Conservation (phyloP, 257 asterid species). For the Paraleonurus japonicus region DNA sequence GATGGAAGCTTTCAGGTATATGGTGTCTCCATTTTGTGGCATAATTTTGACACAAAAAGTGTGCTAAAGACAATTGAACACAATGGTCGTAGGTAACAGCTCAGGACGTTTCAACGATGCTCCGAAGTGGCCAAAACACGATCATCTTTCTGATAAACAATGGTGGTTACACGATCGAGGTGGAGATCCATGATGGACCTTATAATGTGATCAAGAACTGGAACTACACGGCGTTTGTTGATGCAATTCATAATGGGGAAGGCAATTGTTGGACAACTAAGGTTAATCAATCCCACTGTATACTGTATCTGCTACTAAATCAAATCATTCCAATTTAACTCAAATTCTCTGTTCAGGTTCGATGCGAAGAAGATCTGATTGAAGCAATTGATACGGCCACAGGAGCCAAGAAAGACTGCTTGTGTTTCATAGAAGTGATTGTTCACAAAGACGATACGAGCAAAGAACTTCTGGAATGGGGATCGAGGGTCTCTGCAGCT, state of each 20-base stretch:
- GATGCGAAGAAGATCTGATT: conserved; percentile 59
- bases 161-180: conserved; percentile 82
- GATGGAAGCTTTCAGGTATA: conserved; percentile 90
- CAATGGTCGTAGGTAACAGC: conserved; percentile 54
- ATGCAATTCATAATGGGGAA: conserved; percentile 73
- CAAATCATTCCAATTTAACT: background rate
- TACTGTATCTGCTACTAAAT: background rate
- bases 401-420: conserved; percentile 49
- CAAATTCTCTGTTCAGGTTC: conserved; percentile 35
- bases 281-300: conserved; percentile 30
- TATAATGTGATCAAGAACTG: conserved; percentile 90
- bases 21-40: background rate
- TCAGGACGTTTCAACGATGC: conserved; percentile 75
- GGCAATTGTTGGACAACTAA: conserved; percentile 92
- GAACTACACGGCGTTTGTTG: conserved; percentile 74
- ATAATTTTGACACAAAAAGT: background rate
- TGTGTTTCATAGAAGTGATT: conserved; percentile 80
- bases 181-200: conserved; percentile 84
- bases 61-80: background rate
- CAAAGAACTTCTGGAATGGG: conserved; percentile 92
- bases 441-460: conserved; percentile 89
- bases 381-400: conserved; percentile 63
- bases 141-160: conserved; percentile 82
- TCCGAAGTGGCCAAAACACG: conserved; percentile 55
- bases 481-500: conserved; percentile 79